phyloP scores from a whole-genome alignment of 2,329 filamentous ascomycete species.

The Fusarium globosum region DNA sequence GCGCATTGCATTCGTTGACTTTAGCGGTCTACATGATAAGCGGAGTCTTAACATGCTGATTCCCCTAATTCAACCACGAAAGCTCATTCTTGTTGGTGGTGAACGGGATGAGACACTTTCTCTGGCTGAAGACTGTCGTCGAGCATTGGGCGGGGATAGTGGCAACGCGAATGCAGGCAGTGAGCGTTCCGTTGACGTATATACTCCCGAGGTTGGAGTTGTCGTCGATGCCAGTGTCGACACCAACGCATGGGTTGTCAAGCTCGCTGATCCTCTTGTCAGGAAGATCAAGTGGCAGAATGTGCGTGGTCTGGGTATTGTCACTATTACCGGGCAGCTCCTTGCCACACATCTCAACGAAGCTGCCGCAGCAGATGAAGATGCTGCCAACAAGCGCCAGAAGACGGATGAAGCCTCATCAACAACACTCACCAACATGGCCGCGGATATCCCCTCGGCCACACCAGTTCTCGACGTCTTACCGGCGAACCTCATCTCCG shows the following conservation, averaged over 20 bases:
- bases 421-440: slow-evolving; percentile 42
- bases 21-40: slow-evolving; percentile 91
- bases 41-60: slow-evolving; percentile 95
- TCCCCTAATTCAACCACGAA: slow-evolving; percentile 91
- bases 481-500: slow-evolving; percentile 71
- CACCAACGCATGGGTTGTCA: slow-evolving; percentile 96
- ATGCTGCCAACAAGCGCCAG: slow-evolving; percentile 60
- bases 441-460: slow-evolving; percentile 37
- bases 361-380: slow-evolving; percentile 53
- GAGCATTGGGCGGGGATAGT: slow-evolving; percentile 59
- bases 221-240: slow-evolving; percentile 92
- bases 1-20: slow-evolving; percentile 89
- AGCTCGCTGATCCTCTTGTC: slow-evolving; percentile 84
- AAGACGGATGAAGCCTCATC: slow-evolving; percentile 55
- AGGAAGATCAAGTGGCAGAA: slow-evolving; percentile 95
- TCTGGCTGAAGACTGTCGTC: slow-evolving; percentile 83
- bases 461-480: slow-evolving; percentile 66
- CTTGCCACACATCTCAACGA: slow-evolving; percentile 58
- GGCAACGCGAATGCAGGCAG: slow-evolving; percentile 49
- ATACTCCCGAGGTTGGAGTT: slow-evolving; percentile 80
- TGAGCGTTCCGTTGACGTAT: slow-evolving; percentile 74
- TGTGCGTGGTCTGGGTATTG: slow-evolving; percentile 87
- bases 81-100: slow-evolving; percentile 91
- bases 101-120: slow-evolving; percentile 80
- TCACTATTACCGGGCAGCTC: slow-evolving; percentile 85